These are phyloP conservation scores for Malassezia globosa DNA, from an alignment of 1,284 basidiomycete species.

Conservation along the genomic window DNA sequence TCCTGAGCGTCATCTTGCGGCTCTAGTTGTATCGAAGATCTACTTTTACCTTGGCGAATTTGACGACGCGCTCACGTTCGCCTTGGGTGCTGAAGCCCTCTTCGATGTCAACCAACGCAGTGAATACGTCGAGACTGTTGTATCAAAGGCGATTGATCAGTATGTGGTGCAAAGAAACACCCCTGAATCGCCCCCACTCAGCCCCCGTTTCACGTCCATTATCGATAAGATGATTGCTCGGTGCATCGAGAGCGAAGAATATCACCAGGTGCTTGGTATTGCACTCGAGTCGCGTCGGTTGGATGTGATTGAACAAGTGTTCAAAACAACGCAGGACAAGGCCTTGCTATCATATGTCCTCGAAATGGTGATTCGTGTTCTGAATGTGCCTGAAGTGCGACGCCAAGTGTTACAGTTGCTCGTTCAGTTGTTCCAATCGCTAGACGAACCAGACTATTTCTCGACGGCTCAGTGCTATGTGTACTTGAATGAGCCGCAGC, in stretches of 20 bases:
- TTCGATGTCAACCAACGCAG: constrained; percentile 43
- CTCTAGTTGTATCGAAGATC: constrained; percentile 45
- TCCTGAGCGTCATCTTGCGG: constrained; percentile 39
- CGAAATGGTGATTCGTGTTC: constrained; percentile 41
- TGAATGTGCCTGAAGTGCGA: constrained; percentile 30
- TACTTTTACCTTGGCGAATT: constrained; percentile 46
- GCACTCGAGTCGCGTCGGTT: constrained; percentile 42
- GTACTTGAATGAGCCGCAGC: constrained; percentile 40
- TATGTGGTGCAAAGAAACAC: constrained; percentile 32
- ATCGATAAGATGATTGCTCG: constrained; percentile 45
- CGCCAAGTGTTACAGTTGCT: constrained; percentile 42
- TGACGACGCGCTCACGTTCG: constrained; percentile 44
- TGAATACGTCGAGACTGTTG: constrained; percentile 45
- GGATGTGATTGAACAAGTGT: constrained; percentile 42
- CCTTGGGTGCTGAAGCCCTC: constrained; percentile 40
- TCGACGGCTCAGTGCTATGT: constrained; percentile 47
- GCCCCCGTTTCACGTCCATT: constrained; percentile 29
- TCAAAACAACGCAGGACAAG: constrained; percentile 32
- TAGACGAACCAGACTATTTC: constrained; percentile 41
- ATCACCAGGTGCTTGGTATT: constrained; percentile 43
- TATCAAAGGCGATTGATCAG: constrained; percentile 45
- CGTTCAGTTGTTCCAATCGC: constrained; percentile 42
- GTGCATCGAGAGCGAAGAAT: constrained; percentile 38
- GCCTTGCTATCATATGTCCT: constrained; percentile 42
- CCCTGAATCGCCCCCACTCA: constrained; percentile 2